Conservation (phyloP, 306 rosid genomes). For the Rosa persica region DNA sequence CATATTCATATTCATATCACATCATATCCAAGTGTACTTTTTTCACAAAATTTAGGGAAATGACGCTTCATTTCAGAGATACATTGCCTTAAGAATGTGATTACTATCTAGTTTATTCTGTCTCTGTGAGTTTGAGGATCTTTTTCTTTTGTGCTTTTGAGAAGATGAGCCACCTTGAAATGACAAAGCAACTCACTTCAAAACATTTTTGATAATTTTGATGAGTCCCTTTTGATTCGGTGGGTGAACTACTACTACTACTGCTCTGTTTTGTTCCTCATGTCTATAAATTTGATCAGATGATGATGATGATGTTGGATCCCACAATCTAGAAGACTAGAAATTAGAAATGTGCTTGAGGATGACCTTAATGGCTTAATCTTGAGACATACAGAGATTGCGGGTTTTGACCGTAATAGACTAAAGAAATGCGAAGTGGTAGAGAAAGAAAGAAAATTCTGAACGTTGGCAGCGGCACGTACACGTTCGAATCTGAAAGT, state of each 20-base stretch:
- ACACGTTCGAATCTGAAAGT: not conserved
- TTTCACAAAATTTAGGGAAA: conserved; percentile 15
- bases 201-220: not conserved
- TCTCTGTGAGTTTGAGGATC: not conserved
- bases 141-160: conserved; percentile 12
- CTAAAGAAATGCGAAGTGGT: not conserved
- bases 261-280: conserved; percentile 2
- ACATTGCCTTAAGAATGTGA: not conserved
- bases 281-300: not conserved
- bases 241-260: conserved; percentile 9
- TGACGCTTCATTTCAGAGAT: conserved; percentile 1
- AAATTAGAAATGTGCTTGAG: not conserved
- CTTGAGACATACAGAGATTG: not conserved
- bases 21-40: not conserved
- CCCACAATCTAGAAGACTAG: conserved; percentile 3
- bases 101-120: not conserved
- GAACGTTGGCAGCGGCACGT: not conserved
- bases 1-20: not conserved
- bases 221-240: conserved; percentile 13
- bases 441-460: too few relatives aligned
- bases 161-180: conserved; percentile 10
- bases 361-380: not conserved
- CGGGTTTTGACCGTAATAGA: not conserved
- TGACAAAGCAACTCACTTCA: not conserved
- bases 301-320: not conserved